phyloP scores from a whole-genome alignment of 148 eudicot genomes.

The Camellia lanceoleosa region DNA sequence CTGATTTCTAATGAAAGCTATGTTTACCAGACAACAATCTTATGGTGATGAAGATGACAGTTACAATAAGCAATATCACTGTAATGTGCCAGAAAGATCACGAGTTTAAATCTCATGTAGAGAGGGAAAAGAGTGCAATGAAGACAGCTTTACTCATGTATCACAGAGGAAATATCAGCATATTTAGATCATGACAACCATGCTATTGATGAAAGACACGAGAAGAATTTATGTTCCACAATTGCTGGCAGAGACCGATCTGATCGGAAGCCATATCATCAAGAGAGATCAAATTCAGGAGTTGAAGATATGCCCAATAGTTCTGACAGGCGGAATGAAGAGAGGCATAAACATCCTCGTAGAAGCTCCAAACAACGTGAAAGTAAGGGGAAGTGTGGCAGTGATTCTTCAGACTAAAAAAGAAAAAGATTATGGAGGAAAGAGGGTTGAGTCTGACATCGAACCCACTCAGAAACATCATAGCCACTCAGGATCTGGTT shows the following conservation, averaged over 20 bases:
- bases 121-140: slow-evolving; percentile 31
- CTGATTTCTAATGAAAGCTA: slow-evolving; percentile 13
- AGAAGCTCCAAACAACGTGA: slow-evolving; percentile 28
- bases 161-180: slow-evolving; percentile 32
- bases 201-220: slow-evolving; percentile 30
- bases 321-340: slow-evolving; percentile 30
- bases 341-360: slow-evolving; percentile 28
- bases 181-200: slow-evolving; percentile 29
- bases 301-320: slow-evolving; percentile 25
- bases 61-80: slow-evolving; percentile 17
- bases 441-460: slow-evolving; percentile 27
- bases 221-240: slow-evolving; percentile 22
- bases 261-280: slow-evolving; percentile 14
- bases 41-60: slow-evolving; percentile 29
- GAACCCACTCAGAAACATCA: slow-evolving; percentile 22
- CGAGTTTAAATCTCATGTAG: slow-evolving; percentile 16
- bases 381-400: slow-evolving; percentile 25
- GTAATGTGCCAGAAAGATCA: slow-evolving; percentile 19
- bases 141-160: slow-evolving; percentile 27
- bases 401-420: slow-evolving; percentile 26
- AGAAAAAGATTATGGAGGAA: slow-evolving; percentile 22
- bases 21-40: slow-evolving; percentile 36
- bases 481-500: slow-evolving; percentile 28
- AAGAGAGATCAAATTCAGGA: slow-evolving; percentile 45
- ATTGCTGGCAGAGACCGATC: slow-evolving; percentile 34